phyloP scores from a whole-genome alignment of 306 rosid species.

The Elaeagnus macrophylla region DNA sequence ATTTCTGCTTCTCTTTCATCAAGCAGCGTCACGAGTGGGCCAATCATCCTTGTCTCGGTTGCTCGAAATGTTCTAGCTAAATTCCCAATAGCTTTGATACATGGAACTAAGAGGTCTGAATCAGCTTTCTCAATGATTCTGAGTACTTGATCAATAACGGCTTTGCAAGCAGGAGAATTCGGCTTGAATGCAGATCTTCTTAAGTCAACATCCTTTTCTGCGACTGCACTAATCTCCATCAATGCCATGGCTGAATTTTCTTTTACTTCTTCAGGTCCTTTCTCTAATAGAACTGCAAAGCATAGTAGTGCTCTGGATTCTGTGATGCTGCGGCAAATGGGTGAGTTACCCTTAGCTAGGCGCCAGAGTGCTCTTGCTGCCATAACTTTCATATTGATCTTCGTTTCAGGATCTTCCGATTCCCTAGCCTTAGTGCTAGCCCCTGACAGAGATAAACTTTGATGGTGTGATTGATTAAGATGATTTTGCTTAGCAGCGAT shows the following conservation, averaged over 20 bases:
- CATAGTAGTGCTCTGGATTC: constrained; percentile 86
- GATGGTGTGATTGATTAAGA: constrained; percentile 30
- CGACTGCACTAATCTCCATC: constrained; percentile 82
- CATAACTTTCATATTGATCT: constrained; percentile 79
- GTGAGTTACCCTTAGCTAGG: constrained; percentile 57
- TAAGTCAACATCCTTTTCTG: constrained; percentile 76
- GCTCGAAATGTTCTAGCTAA: constrained; percentile 86
- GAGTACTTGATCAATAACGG: constrained; percentile 73
- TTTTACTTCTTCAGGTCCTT: constrained; percentile 60
- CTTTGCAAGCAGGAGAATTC: constrained; percentile 85
- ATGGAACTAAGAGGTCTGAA: constrained; percentile 63
- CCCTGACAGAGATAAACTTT: constrained; percentile 39
- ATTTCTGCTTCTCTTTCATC: constrained; percentile 77
- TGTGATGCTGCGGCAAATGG: constrained; percentile 73
- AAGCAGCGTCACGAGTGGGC: constrained; percentile 68
- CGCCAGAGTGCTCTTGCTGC: constrained; percentile 79
- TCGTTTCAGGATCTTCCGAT: constrained; percentile 53
- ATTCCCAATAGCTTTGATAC: constrained; percentile 66
- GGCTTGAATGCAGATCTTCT: constrained; percentile 92
- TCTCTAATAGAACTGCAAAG: constrained; percentile 77
- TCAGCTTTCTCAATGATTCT: constrained; percentile 61
- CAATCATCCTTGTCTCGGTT: constrained; percentile 68
- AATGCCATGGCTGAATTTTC: constrained; percentile 82
- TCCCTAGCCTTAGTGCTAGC: constrained; percentile 62
- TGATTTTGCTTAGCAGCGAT: constrained; percentile 35